These are phyloP conservation scores for Daedaleopsis nitida DNA, from an alignment of 768 basidiomycete species.

Conservation along the genomic window DNA sequence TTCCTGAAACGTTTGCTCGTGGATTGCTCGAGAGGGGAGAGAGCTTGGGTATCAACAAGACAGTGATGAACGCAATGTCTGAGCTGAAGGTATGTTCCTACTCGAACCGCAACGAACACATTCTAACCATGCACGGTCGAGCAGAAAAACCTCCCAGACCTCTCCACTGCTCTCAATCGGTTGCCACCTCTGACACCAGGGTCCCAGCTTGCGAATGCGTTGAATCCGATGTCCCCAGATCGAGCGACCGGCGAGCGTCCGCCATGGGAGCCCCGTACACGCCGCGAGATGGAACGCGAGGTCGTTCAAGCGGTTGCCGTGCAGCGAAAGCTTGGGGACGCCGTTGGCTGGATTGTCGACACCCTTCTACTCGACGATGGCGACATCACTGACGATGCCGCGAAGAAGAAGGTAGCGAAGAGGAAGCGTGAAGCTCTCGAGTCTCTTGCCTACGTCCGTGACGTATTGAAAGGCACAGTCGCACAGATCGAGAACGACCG, in stretches of 20 bases:
- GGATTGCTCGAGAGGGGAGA: slow-evolving; percentile 77
- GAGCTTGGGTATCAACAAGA: slow-evolving; percentile 82
- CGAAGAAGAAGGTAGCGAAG: slow-evolving; percentile 44
- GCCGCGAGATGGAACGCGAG: slow-evolving; percentile 73
- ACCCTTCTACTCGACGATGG: slow-evolving; percentile 57
- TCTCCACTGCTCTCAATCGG: slow-evolving; percentile 68
- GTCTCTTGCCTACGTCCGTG: slow-evolving; percentile 75
- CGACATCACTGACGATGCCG: slow-evolving; percentile 44
- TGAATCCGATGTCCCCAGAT: slow-evolving; percentile 69
- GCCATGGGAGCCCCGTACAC: slow-evolving; percentile 68
- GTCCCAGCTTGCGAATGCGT: slow-evolving; percentile 37
- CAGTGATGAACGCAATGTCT: slow-evolving; percentile 76
- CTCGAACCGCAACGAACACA: slow-evolving; percentile 2
- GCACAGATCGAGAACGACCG: slow-evolving; percentile 65
- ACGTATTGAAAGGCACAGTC: slow-evolving; percentile 58
- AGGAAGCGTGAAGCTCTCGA: slow-evolving; percentile 67
- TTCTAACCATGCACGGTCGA: neutral
- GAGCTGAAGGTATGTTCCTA: slow-evolving; percentile 65
- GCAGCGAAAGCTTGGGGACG: slow-evolving; percentile 67
- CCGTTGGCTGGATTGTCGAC: slow-evolving; percentile 76
- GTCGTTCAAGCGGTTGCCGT: slow-evolving; percentile 52
- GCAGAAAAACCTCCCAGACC: slow-evolving; percentile 84
- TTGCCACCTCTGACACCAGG: slow-evolving; percentile 44
- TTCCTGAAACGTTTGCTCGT: slow-evolving; percentile 73
- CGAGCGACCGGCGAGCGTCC: slow-evolving; percentile 57